These are phyloP conservation scores for Castanea crenata DNA, from an alignment of 306 rosid genomes.

Conservation along the genomic window DNA sequence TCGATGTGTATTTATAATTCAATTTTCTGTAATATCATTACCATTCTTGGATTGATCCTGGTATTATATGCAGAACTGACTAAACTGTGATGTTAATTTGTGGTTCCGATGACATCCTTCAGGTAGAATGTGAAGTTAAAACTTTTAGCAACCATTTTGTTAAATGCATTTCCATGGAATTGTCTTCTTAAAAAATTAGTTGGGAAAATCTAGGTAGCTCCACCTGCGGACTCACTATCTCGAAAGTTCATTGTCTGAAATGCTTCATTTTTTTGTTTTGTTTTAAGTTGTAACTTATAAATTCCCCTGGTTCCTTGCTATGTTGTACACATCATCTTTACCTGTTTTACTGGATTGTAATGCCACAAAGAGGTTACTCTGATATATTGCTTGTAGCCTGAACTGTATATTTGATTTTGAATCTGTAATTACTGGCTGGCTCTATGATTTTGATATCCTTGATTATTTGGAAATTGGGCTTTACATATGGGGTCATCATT, in stretches of 20 bases:
- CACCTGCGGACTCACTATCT: background rate
- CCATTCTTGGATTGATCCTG: too few species aligned
- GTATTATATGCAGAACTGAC: background rate
- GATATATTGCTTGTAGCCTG: background rate
- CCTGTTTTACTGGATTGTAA: background rate
- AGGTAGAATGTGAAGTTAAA: too few species aligned
- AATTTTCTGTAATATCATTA: too few species aligned
- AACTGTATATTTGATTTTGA: background rate
- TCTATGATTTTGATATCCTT: background rate
- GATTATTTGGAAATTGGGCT: background rate
- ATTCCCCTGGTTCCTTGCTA: background rate
- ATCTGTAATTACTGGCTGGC: background rate
- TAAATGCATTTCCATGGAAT: background rate
- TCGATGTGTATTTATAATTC: too few species aligned
- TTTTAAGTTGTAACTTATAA: background rate
- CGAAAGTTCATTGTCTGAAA: background rate
- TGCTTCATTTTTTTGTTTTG: background rate
- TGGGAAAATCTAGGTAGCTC: background rate
- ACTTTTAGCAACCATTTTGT: background rate
- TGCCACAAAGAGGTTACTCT: background rate
- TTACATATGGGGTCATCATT: background rate
- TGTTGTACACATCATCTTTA: background rate
- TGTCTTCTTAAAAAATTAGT: background rate
- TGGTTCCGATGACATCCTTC: too few species aligned
- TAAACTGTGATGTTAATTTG: background rate